Base-by-base conservation (phyloP, 2,329 filamentous ascomycete species). In the Ophiocordyceps polyrhachis-furcata region DNA sequence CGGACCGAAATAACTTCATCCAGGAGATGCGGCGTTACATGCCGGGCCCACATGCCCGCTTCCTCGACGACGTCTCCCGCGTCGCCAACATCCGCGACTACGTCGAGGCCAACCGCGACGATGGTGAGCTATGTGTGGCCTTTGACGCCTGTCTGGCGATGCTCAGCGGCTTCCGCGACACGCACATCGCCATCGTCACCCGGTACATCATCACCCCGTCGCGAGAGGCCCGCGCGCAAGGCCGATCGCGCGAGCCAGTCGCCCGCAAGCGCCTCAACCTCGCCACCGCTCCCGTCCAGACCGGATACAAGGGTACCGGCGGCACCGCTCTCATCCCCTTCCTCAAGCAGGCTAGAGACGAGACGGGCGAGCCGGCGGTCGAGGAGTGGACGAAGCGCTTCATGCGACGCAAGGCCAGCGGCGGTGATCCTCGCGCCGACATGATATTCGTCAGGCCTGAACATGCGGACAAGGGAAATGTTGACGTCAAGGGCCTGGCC, bases 21-120 rank as follows among this genome's bases (percentile, higher is more conserved):
- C 78, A 83, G 56, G 91, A 98, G 51, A 98, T 98, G 91, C 82
- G 89, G 47, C 75, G 75, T 41, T 98, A 98, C 64, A 98, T 98
- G 91, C 91, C 91, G 0, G 89, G 87, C 0, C 76, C 83, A 0
- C 91, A 98, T 57, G 82, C 87, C 4, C 79, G 83, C 38, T 98
- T 98, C 64, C 71, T 98, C 4, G 74, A 83, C 50, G 82, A 93
- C 49, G 79, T 95, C 13, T 71, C 76, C 43, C 68, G 68, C 15
- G 79, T 95, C 4, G 79, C 89, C 52, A 96, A 96, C 56, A 86
- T 98, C 52, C 83, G 86, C 28, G 71, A 81, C 17, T 96, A 81
- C 53, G 88, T 95, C 43, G 74, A 83, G 51, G 60, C 57, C 52
- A 52, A 74, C 73, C 56, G 66, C 5, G 63, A 67, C 37, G 72